Evolutionary conservation across 2,329 filamentous ascomycete species (phyloP).

Genomic region (Colletotrichum higginsianum): DNA sequence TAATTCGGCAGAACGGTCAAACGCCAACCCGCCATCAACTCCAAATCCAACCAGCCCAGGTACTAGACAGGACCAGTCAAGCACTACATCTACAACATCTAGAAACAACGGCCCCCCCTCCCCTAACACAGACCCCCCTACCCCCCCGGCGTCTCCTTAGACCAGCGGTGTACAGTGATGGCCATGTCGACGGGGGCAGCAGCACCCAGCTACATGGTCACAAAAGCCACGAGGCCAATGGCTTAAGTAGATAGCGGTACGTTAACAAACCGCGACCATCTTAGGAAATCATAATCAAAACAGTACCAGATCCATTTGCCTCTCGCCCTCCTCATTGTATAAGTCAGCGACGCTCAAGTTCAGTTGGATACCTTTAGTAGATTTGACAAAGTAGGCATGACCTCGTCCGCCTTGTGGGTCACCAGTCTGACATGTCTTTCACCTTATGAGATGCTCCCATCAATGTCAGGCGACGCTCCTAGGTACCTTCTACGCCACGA

Average conservation of each 20-base stretch:
- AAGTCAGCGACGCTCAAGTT: too few relatives aligned
- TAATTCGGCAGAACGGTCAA: not conserved
- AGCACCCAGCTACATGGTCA: not conserved
- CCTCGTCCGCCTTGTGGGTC: not conserved
- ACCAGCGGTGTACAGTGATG: not conserved
- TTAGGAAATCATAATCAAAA: not conserved
- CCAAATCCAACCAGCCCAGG: too few relatives aligned
- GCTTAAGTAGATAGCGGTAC: not conserved
- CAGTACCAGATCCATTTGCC: not conserved
- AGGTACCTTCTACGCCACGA: constrained; percentile 38
- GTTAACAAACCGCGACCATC: not conserved
- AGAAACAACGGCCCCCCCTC: constrained; percentile 15
- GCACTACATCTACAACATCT: not conserved
- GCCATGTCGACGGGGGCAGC: not conserved
- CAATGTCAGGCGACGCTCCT: not conserved
- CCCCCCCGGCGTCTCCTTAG: constrained; percentile 12
- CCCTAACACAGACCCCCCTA: constrained; percentile 17
- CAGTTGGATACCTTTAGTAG: not conserved
- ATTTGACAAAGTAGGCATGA: not conserved
- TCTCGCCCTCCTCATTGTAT: too few relatives aligned
- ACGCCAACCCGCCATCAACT: not conserved
- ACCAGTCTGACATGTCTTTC: constrained; percentile 5
- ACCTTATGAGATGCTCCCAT: not conserved
- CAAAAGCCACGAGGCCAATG: not conserved
- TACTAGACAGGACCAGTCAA: too few relatives aligned